phyloP scores from a whole-genome alignment of 75 land plant genomes.

The Gnetum montanum region DNA sequence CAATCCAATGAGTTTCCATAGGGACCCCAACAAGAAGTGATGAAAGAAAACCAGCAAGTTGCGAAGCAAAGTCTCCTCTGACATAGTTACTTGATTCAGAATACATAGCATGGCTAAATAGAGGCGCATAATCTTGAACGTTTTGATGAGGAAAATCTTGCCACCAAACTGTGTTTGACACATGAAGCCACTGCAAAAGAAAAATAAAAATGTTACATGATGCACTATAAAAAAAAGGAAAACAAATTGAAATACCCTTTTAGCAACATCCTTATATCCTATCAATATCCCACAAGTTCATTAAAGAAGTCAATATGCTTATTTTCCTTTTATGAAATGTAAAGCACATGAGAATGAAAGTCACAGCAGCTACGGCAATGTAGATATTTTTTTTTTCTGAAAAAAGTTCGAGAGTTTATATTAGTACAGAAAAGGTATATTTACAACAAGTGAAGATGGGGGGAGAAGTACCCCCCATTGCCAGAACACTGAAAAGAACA shows the following conservation, averaged over 20 bases:
- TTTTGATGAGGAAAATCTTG: conserved; percentile 73
- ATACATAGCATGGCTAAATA: conserved; percentile 19
- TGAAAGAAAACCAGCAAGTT: conserved; percentile 67
- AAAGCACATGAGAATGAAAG: too few species aligned
- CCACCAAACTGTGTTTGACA: conserved; percentile 90
- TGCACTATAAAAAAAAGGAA: neutral
- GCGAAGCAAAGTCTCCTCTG: conserved; percentile 61
- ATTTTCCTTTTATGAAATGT: too few species aligned
- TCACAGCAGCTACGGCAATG: too few species aligned
- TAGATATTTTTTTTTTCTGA: too few species aligned
- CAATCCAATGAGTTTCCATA: conserved; percentile 62
- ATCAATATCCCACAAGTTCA: too few species aligned
- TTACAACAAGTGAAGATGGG: too few species aligned
- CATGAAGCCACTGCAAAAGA: conserved; percentile 62
- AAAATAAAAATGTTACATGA: neutral
- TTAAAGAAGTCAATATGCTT: too few species aligned
- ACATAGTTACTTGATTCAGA: neutral
- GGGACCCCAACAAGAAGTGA: conserved; percentile 59
- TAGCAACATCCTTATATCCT: too few species aligned
- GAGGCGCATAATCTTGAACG: conserved; percentile 37
- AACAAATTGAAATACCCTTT: neutral
- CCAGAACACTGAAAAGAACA: too few species aligned
- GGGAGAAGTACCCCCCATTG: too few species aligned
- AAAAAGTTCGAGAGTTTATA: too few species aligned
- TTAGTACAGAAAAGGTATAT: too few species aligned